Base-by-base conservation (phyloP, 345 rosid genomes). In the Eucalyptus sp. region DNA sequence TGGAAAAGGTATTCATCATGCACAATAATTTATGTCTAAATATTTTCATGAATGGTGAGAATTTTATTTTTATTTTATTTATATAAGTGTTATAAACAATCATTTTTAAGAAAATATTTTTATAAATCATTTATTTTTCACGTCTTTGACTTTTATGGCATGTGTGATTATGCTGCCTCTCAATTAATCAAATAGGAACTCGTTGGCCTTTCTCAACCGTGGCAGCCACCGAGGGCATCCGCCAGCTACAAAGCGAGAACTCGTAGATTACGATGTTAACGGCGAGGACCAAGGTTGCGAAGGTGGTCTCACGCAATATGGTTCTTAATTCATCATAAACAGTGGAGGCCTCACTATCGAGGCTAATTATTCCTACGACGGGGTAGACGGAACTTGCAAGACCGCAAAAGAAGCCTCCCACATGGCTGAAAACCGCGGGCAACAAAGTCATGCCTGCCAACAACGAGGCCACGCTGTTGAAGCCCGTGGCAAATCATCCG, bases 141-240 rank as follows among this genome's bases (percentile, higher is more conserved):
- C 54, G n/a, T n/a, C n/a, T n/a, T 51, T 51, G 20, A 16, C 3
- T 6, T 51, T 51, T 51, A 51, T 17, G 56, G 56, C 56, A 51
- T 3, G 22, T 22, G 11, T 22, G 60, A 1, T 54, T 48, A 20
- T 87, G 64, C 87, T 76, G 49, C 76, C 49, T 80, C n/a, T 20
- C 20, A 2, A 50, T 25, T 27, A 58, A 12, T 25, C 51, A 50
- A 51, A 25, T 51, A 89, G 90, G 90, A 16, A 85, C 90, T 85
- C 87, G 91, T 22, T 90, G 91, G 91, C 90, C 90, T 25, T 91
- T 91, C 90, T 91, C 90, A 27, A 60, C 91, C 7, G 86, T 88
- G 7, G 91, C 68, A n/a, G 91, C 92, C 6, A 76, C 86, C 3
- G 90, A 89, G 85, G 90, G 90, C 49, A 90, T 91, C 62, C 85